Evolutionary conservation across 2,329 filamentous ascomycete genomes (phyloP).

Genomic region (Malbranchea zuffiana): DNA sequence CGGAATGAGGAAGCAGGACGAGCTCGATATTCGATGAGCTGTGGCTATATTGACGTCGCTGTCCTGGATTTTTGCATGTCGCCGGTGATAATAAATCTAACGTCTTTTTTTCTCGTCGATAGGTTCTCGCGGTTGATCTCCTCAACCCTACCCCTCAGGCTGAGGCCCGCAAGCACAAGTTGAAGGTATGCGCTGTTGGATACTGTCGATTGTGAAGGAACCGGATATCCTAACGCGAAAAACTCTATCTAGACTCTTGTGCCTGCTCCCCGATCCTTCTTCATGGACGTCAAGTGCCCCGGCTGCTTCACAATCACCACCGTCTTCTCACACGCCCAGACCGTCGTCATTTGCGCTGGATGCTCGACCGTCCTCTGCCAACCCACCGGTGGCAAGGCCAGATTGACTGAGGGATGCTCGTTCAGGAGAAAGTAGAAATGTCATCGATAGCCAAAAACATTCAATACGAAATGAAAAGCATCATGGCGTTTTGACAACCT

Average conservation of each 20-base stretch:
- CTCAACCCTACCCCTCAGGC: slow-evolving; percentile 96
- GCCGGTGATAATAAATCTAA: too few relatives aligned
- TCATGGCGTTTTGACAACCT: slow-evolving; percentile 27
- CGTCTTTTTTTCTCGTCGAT: slow-evolving; percentile 20
- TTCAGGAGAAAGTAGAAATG: slow-evolving; percentile 92
- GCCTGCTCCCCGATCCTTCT: slow-evolving; percentile 94
- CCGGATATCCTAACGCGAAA: slow-evolving; percentile 1
- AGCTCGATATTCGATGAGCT: too few relatives aligned
- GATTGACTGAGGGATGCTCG: slow-evolving; percentile 98
- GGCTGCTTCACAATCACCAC: slow-evolving; percentile 99
- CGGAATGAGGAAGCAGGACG: too few relatives aligned
- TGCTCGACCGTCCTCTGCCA: slow-evolving; percentile 99
- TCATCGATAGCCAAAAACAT: slow-evolving; percentile 16
- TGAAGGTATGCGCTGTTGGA: slow-evolving; percentile 63
- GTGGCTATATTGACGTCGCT: too few relatives aligned
- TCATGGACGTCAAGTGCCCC: slow-evolving; percentile 99
- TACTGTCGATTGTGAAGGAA: neutral
- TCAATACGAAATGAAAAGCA: slow-evolving; percentile 21
- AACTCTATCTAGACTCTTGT: slow-evolving; percentile 63
- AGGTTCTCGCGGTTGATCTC: slow-evolving; percentile 99
- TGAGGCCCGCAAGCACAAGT: slow-evolving; percentile 99
- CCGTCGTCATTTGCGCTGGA: slow-evolving; percentile 98
- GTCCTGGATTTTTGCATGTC: too few relatives aligned
- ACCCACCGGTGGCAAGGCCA: slow-evolving; percentile 97
- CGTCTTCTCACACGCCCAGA: slow-evolving; percentile 99